Base-by-base conservation (phyloP, 2,329 filamentous ascomycete genomes). In the Pseudogymnoascus sp. region DNA sequence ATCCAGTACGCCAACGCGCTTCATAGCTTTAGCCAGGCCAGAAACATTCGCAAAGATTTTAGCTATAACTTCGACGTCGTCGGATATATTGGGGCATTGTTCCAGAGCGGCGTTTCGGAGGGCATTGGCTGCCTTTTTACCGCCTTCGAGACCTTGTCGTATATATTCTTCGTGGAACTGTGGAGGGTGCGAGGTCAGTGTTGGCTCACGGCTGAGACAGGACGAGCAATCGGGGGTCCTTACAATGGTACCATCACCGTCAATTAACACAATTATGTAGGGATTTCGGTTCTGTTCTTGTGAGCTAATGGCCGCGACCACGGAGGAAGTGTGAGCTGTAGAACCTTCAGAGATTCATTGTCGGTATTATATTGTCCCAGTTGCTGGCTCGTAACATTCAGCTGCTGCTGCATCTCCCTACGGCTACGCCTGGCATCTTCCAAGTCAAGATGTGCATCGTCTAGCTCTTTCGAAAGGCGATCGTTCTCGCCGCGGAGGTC, bases 211-310 rank as follows among this genome's bases (percentile, higher is more conserved):
- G 29, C 51, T 57, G 26, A 34, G 51, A 57, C 26, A 57, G 10
- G 3, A 62, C 69, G 62, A 3, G 40, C 61, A 45, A 11, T 6
- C 14, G 26, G 51, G 62, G 21, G 18, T 18, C 67, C 78, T 72
- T 71, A 87, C 85, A 72, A 86, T 75, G 64, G 86, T 77, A 51
- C 83, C 83, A 71, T 88, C 81, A 39, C 85, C 86, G 71, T 88
- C 86, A 68, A 88, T 81, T 67, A 87, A 71, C 40, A 86, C 79
- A 67, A 83, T 73, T 69, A 86, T 77, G 71, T 88, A 88, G 42
- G 81, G 78, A 72, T 86, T 86, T 60, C 75, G 77, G 66, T 73
- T 73, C 72, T 72, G 63, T 63, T 63, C 66, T 63, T 63, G 64
- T 61, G 59, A 61, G 59, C 37, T 26, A 61, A 39, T 61, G 61